Evolutionary conservation across 2,329 filamentous ascomycete species (phyloP).

Genomic region (Gaeumannomyces sp.): DNA sequence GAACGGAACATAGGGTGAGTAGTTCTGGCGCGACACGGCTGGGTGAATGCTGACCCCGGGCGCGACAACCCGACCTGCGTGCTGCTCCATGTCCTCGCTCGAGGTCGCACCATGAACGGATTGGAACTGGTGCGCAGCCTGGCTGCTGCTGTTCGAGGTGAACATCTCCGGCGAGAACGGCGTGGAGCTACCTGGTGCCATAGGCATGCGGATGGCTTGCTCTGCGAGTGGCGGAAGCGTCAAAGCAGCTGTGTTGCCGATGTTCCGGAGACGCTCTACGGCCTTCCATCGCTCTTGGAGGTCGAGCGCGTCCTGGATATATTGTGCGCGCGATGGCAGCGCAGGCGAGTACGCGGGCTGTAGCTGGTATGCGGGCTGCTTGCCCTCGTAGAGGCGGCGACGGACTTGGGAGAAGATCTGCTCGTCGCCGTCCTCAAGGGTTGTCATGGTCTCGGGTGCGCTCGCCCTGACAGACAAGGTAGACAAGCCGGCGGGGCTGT

Average conservation of each 20-base stretch:
- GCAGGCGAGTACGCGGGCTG: too few species aligned
- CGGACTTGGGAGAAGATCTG: not conserved
- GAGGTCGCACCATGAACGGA: too few species aligned
- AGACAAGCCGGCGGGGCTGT: too few species aligned
- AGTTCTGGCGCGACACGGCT: not conserved
- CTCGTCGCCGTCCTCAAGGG: not conserved
- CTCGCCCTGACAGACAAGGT: not conserved
- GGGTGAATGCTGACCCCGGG: not conserved
- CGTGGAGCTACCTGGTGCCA: not conserved
- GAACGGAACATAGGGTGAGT: not conserved
- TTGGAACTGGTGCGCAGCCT: not conserved
- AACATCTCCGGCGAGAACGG: not conserved
- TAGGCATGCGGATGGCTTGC: not conserved
- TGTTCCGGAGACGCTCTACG: not conserved
- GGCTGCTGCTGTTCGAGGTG: too few species aligned
- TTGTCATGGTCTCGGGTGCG: not conserved
- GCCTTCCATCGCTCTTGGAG: not conserved
- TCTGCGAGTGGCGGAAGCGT: not conserved
- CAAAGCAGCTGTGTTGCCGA: not conserved
- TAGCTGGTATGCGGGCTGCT: not conserved
- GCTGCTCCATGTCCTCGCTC: not conserved
- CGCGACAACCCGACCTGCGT: not conserved
- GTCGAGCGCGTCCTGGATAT: not conserved
- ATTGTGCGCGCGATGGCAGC: too few species aligned
- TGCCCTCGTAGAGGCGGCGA: not conserved